A percentile compares a stretch with the other conserved stretches of the same genome.
These are phyloP conservation scores for Fraxinus albicans DNA, from an alignment of 305 asterid genomes.

Conservation along the genomic window DNA sequence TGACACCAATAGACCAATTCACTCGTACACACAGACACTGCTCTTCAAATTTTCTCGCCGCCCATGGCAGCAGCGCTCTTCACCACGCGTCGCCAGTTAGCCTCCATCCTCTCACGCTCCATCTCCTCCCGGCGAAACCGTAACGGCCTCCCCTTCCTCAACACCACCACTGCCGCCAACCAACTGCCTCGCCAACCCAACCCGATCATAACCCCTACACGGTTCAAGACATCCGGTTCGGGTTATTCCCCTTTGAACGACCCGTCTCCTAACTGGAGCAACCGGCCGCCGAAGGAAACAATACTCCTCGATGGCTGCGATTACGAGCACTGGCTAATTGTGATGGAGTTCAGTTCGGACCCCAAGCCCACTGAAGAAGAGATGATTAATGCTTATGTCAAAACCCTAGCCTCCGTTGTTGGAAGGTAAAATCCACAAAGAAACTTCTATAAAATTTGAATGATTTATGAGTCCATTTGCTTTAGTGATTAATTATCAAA, in stretches of 20 bases:
- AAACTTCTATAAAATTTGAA: not conserved
- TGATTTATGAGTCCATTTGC: not conserved
- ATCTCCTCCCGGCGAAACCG: conserved; percentile 44
- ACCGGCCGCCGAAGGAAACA: conserved; percentile 89
- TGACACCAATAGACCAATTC: not conserved
- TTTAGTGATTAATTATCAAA: not conserved
- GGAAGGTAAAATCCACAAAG: conserved; percentile 55
- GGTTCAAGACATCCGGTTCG: conserved; percentile 55
- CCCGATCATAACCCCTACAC: conserved; percentile 32
- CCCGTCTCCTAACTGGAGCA: conserved; percentile 97
- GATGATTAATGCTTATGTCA: conserved; percentile 70
- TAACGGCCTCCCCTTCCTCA: conserved; percentile 33
- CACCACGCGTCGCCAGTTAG: conserved; percentile 61
- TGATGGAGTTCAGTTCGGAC: conserved; percentile 67
- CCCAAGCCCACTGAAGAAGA: conserved; percentile 71
- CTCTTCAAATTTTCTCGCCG: not conserved
- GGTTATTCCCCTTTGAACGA: conserved; percentile 88
- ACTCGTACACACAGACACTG: not conserved
- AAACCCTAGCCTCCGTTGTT: conserved; percentile 71
- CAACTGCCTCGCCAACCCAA: not conserved
- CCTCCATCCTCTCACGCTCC: conserved; percentile 34
- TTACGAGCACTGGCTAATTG: conserved; percentile 90
- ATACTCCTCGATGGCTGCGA: conserved; percentile 88
- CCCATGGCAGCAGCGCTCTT: conserved; percentile 57
- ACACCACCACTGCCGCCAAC: conserved; percentile 19